phyloP scores from a whole-genome alignment of 257 asterid species.

The Solanum clarkiae region DNA sequence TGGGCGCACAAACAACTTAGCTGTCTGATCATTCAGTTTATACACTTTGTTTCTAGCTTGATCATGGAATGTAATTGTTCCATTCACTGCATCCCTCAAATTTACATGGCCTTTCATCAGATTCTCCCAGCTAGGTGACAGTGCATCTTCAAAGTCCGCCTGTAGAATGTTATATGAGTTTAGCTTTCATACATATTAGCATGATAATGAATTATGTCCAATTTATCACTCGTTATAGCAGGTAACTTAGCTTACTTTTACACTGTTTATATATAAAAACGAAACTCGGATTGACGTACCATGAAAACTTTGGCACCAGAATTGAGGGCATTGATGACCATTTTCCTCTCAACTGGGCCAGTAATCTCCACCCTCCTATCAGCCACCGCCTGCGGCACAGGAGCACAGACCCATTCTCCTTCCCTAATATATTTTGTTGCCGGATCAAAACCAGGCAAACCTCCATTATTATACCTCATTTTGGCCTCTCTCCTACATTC shows the following conservation, averaged over 20 bases:
- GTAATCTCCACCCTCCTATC: constrained; percentile 94
- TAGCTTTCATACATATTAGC: neutral
- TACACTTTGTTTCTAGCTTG: constrained; percentile 61
- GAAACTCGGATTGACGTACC: constrained; percentile 22
- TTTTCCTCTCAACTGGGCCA: constrained; percentile 93
- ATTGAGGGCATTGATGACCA: constrained; percentile 93
- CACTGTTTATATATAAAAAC: neutral
- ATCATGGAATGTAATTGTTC: constrained; percentile 70
- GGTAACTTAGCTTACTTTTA: neutral
- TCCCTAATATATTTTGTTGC: constrained; percentile 57
- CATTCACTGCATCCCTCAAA: constrained; percentile 74
- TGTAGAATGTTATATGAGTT: neutral
- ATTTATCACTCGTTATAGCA: neutral
- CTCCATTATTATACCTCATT: constrained; percentile 55
- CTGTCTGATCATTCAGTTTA: constrained; percentile 61
- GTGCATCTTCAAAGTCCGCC: constrained; percentile 98
- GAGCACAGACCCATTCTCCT: constrained; percentile 61
- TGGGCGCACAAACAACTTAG: constrained; percentile 95
- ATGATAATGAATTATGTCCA: neutral
- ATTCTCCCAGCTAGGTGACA: constrained; percentile 93
- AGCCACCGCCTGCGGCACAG: constrained; percentile 68
- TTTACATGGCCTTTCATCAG: constrained; percentile 74
- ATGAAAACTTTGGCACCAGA: constrained; percentile 96
- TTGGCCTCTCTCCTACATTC: constrained; percentile 67
- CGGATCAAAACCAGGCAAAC: constrained; percentile 65